A percentile compares a stretch with the other conserved stretches of the same genome.
phyloP scores from a whole-genome alignment of 73 alveolate species.

The Paramecium sexaurelia region DNA sequence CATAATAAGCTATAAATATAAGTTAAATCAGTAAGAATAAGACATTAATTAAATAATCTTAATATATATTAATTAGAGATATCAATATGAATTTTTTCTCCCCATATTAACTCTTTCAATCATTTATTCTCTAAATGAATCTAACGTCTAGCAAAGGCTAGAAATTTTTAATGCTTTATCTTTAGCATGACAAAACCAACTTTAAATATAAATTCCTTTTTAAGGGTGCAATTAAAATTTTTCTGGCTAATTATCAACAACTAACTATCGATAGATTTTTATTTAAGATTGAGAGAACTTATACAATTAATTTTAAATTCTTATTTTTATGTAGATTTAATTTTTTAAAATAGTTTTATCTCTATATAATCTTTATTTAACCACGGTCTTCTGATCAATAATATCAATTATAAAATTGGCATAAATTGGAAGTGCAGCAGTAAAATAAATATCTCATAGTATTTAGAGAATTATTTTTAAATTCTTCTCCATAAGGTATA shows the following conservation, averaged over 20 bases:
- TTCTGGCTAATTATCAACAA: conserved; percentile 93
- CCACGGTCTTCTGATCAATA: conserved; percentile 83
- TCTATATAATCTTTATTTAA: conserved; percentile 88
- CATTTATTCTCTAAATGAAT: conserved; percentile 67
- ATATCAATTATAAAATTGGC: conserved; percentile 96
- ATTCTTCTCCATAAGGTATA: conserved; percentile 94
- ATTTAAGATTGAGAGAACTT: conserved; percentile 86
- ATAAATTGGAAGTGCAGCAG: conserved; percentile 96
- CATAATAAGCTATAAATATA: too few species aligned
- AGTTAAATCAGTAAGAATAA: background rate
- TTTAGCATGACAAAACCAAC: conserved; percentile 90
- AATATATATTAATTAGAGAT: conserved; percentile 47
- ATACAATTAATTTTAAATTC: background rate
- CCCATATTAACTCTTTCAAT: conserved; percentile 58
- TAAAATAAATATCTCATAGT: conserved; percentile 96
- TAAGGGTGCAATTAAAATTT: conserved; percentile 92
- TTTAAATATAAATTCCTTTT: conserved; percentile 91
- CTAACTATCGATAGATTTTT: conserved; percentile 84
- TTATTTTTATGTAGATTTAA: conserved; percentile 66
- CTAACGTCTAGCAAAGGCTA: conserved; percentile 63
- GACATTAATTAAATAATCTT: background rate
- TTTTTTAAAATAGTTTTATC: conserved; percentile 83
- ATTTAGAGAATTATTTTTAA: conserved; percentile 83
- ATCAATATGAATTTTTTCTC: conserved; percentile 59
- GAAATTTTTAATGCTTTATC: conserved; percentile 65